Evolutionary conservation across 2,329 filamentous ascomycete genomes (phyloP), one percentile per base, ranked within the genome.

Genomic region (Fusarium buharicum): DNA sequence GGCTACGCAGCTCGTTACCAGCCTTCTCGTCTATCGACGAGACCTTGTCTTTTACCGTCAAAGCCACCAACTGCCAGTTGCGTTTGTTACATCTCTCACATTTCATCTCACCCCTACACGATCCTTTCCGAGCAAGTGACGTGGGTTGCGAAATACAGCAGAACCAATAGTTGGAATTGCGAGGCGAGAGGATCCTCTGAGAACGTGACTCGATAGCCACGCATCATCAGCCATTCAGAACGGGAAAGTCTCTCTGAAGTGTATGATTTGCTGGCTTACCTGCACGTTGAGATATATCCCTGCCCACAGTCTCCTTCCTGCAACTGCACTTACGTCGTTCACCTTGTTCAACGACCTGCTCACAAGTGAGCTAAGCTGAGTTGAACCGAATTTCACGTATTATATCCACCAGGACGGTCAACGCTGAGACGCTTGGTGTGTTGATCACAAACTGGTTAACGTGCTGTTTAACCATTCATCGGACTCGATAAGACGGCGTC

Each of bases 201-300:
- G 59, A 58, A 62, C 67, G 66, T 59, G 57, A 55, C 57, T 59
- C 50, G 50, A 58, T 50, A 67, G 61, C 63, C 63, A 62, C 60
- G 62, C 50, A 49, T 54, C 40, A 33, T 57, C 61, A 55, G 54
- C 68, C 68, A 70, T 68, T 70, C 68, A 70, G 50, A 65, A 59
- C 48, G 41, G 44, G 38, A 67, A 51, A 50, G 41, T 56, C 33
- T 39, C 40, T 53, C 50, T 66, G 37, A 52, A 48, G 41, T 64
- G 46, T 66, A 53, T 70, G 68, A 70, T 70, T 70, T 70, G 68
- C 55, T 58, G 40, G 50, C 31, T 52, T 52, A 52, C 51, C 65
- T 70, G 63, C 64, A 62, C 41, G 48, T 56, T 54, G 49, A 43
- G 17, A 33, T 49, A 33, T 49, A 55, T 68, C 68, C 68, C 64